Percentiles rank a stretch among this genome's conserved stretches.
These are phyloP conservation scores for Venustampulla echinocandica DNA, from an alignment of 495 filamentous ascomycete species.

Conservation along the genomic window DNA sequence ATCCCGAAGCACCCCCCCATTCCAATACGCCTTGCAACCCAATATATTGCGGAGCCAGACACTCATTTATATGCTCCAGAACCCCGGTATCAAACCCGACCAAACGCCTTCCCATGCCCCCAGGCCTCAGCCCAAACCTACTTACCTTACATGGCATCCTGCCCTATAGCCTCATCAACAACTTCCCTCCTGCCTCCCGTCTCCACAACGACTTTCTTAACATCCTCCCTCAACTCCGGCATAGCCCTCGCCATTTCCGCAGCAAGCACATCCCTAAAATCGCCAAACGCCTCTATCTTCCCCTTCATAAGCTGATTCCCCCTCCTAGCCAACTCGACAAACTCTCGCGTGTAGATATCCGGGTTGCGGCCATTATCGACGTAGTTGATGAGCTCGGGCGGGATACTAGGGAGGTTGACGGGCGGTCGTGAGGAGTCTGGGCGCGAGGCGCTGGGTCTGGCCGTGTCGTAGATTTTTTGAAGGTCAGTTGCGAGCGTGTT, in stretches of 20 bases:
- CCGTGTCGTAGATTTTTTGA: constrained; percentile 28
- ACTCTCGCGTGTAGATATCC: constrained; percentile 96
- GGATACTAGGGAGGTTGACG: constrained; percentile 40
- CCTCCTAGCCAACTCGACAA: constrained; percentile 81
- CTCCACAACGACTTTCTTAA: constrained; percentile 48
- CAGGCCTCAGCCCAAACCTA: too few species aligned
- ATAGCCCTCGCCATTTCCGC: constrained; percentile 68
- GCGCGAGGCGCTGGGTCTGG: constrained; percentile 14
- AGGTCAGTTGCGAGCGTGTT: background rate
- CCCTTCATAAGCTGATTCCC: constrained; percentile 80
- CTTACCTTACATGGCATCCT: too few species aligned
- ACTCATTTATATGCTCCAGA: too few species aligned
- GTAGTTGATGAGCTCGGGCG: constrained; percentile 87
- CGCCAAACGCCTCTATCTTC: constrained; percentile 68
- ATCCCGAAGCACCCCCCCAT: too few species aligned
- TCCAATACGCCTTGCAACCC: too few species aligned
- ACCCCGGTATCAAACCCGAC: too few species aligned
- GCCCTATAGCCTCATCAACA: too few species aligned
- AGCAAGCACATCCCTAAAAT: constrained; percentile 74
- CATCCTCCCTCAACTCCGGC: constrained; percentile 67
- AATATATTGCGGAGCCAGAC: too few species aligned
- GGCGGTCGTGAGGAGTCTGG: constrained; percentile 23
- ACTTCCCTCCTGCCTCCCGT: constrained; percentile 26
- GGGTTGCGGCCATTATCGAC: constrained; percentile 91
- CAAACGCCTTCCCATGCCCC: too few species aligned